Percentiles rank a stretch among this genome's conserved stretches.
These are phyloP conservation scores for Colletotrichum sojae DNA, from an alignment of 2,329 filamentous ascomycete genomes.

Conservation along the genomic window DNA sequence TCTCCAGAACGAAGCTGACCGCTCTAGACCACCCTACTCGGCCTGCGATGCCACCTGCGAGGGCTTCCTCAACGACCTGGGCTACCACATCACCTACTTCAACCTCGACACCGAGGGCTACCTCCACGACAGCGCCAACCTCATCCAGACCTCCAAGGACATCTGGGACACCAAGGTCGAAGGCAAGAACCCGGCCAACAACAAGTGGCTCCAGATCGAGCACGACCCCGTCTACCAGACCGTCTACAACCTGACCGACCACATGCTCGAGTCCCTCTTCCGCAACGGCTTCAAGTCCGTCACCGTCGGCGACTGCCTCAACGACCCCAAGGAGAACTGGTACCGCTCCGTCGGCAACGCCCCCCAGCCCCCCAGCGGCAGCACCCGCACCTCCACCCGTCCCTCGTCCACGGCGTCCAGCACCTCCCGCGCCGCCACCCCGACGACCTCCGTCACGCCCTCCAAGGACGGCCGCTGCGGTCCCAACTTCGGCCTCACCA, in stretches of 20 bases:
- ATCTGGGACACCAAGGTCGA: constrained; percentile 54
- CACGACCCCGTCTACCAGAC: constrained; percentile 60
- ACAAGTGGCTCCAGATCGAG: constrained; percentile 47
- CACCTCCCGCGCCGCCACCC: constrained; percentile 11
- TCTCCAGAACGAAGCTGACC: neutral
- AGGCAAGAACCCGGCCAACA: constrained; percentile 46
- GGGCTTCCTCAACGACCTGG: constrained; percentile 45
- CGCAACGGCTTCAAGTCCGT: constrained; percentile 58
- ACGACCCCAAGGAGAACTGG: constrained; percentile 67
- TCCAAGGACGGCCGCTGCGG: constrained; percentile 49
- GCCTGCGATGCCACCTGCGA: constrained; percentile 53
- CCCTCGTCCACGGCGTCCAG: constrained; percentile 20
- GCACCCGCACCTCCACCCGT: constrained; percentile 13
- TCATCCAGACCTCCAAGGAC: constrained; percentile 54
- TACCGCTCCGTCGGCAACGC: constrained; percentile 57
- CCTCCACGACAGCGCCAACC: constrained; percentile 46
- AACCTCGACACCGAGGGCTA: constrained; percentile 55
- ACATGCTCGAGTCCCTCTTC: constrained; percentile 54
- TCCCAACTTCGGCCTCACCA: constrained; percentile 42
- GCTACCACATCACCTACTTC: constrained; percentile 55
- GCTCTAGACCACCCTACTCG: constrained; percentile 56
- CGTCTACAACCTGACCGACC: constrained; percentile 55
- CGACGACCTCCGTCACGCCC: constrained; percentile 36
- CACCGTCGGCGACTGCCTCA: constrained; percentile 68
- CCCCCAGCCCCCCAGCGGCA: constrained; percentile 15